Base-by-base conservation (phyloP, 345 rosid species). In the Brassica juncea region DNA sequence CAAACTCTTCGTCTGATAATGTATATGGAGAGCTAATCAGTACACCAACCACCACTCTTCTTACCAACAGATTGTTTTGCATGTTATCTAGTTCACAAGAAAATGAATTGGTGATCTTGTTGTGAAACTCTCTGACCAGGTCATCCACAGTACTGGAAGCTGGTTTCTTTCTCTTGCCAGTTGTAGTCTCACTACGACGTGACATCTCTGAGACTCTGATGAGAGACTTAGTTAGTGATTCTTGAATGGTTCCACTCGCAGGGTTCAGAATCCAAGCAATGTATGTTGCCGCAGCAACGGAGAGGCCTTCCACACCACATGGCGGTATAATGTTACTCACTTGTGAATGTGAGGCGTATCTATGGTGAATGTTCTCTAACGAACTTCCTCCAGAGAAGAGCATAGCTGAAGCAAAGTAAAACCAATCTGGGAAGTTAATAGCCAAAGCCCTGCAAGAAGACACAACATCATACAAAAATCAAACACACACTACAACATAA, bases 391-490 rank as follows among this genome's bases (percentile, higher is more conserved):
- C 79, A 3, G 81, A 79, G 82, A 93, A 88, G 64, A 93, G 86
- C 73, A 85, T 44, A 61, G 83, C 62, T 68, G 89, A 88, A 73
- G 94, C 94, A 86, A 88, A 87, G 80, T 81, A 88, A 83, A 90
- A 93, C 97, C 97, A 91, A 54, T 85, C 86, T 59, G 94, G 98
- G 80, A 93, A 91, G 84, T 80, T 83, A 65, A 93, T 84, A 74
- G 92, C 97, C 76, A 91, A 81, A 63, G 94, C 87, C 98, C 97
- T 91, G 87, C 78, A 59, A 79, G 15, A 80, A n/a, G 73, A 66
- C 63, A 27, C 59, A 47, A 4, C 35, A 34, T 60, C 70, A 73
- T 10, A 59, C 55, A 59, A 59, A 58, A 42, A 44, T 16, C 55
- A 57, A 47, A 28, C 44, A 35, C 37, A 4, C 21, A 5, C 54